Base-by-base conservation (phyloP, 2,329 filamentous ascomycete genomes). In the Penicillium glabrum region DNA sequence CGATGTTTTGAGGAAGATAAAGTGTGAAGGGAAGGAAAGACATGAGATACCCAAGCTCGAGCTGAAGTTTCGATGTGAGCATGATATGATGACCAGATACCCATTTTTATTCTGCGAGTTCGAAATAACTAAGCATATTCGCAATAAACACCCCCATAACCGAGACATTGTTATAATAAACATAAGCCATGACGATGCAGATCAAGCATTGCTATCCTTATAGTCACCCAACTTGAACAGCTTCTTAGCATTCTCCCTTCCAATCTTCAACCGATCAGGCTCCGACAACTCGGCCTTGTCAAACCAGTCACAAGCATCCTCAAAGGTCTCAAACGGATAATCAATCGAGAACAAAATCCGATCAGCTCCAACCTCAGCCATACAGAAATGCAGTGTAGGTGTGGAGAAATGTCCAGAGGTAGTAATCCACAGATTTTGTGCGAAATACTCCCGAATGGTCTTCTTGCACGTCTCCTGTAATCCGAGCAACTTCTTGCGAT, bases 191-290 rank as follows among this genome's bases (percentile, higher is more conserved):
- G 39, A 26, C 1, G 7, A 41, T 23, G 48, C 54, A 56, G 24
- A 23, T 44, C 51, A 69, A 51, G 70, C 68, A 31, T 58, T 60
- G 31, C 63, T 67, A 65, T 74, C 72, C 62, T 72, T 70, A 53
- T 72, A 74, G 27, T 56, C 33, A 31, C 65, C 67, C 52, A 75
- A 51, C 59, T 75, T 66, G 35, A 80, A 78, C 54, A 80, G 50
- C 51, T 61, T 72, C 72, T 77, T 79, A 44, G 78, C 77, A 67
- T 80, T 80, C 53, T 79, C 77, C 57, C 76, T 67, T 5, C 77
- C 78, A 66, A 80, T 79, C 67, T 77, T 77, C 60, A 68, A 62
- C 41, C 69, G 67, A 59, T 73, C 75, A 1, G 61, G 63, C 8
- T 69, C 66, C 26, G 73, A 74, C 65, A 77, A 67, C 63, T 77